phyloP scores from a whole-genome alignment of 306 rosid genomes.

The Sophora flavescens region DNA sequence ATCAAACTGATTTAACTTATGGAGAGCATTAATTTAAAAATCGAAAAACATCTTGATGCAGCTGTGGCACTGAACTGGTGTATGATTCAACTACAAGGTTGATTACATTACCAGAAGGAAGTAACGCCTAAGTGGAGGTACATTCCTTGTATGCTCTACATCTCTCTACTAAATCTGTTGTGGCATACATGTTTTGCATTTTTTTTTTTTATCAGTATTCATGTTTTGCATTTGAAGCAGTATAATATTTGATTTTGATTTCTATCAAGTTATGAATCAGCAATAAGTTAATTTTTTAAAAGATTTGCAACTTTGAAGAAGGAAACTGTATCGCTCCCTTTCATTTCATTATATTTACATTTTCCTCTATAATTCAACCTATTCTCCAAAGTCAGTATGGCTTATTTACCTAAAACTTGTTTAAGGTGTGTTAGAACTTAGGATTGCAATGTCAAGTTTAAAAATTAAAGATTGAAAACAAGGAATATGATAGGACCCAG shows the following conservation, averaged over 20 bases:
- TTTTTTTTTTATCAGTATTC: too few species aligned
- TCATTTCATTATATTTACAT: background rate
- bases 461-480: conserved; percentile 3
- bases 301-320: conserved; percentile 1
- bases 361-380: conserved; percentile 1
- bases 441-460: background rate
- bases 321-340: background rate
- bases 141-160: conserved; percentile 15
- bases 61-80: conserved; percentile 77
- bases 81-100: conserved; percentile 74
- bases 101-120: conserved; percentile 96
- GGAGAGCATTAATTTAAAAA: conserved; percentile 14
- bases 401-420: background rate
- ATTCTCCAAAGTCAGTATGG: background rate
- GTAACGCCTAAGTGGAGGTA: conserved; percentile 70
- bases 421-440: background rate
- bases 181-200: conserved; percentile 2
- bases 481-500: too few species aligned
- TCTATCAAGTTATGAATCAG: conserved; percentile 10
- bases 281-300: background rate
- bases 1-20: conserved; percentile 30
- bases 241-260: conserved; percentile 12
- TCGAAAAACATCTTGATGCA: conserved; percentile 46
- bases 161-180: conserved; percentile 14
- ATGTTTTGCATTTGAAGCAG: conserved; percentile 5